These are phyloP conservation scores for Echinosophora koreensis DNA, from an alignment of 306 rosid species.

Conservation along the genomic window DNA sequence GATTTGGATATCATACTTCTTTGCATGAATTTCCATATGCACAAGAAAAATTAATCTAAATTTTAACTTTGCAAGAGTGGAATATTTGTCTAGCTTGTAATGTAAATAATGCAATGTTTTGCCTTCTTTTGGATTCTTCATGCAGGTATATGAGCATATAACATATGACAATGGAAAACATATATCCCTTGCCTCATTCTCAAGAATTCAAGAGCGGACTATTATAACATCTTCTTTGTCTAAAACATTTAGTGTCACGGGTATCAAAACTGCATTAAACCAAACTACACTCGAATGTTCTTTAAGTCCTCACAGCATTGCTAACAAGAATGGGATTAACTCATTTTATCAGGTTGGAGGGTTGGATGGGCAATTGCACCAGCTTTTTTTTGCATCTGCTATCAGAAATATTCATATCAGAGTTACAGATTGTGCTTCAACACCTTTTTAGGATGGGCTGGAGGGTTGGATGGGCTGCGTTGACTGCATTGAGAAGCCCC, in stretches of 20 bases:
- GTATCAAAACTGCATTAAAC: slow-evolving; percentile 52
- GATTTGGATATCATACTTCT: slow-evolving; percentile 16
- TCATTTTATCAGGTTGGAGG: slow-evolving; percentile 78
- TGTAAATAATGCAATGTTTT: background rate
- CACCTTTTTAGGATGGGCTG: slow-evolving; percentile 94
- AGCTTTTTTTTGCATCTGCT: slow-evolving; percentile 69
- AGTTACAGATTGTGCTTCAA: slow-evolving; percentile 83
- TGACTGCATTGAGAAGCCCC: slow-evolving; percentile 77
- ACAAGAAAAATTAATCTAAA: background rate
- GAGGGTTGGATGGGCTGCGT: no score
- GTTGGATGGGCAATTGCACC: slow-evolving; percentile 97
- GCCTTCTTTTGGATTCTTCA: slow-evolving; percentile 31
- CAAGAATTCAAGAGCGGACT: slow-evolving; percentile 84
- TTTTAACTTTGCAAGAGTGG: slow-evolving; percentile 11
- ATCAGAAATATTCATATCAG: slow-evolving; percentile 76
- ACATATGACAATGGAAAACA: slow-evolving; percentile 69
- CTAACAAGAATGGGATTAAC: slow-evolving; percentile 17
- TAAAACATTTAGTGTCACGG: slow-evolving; percentile 85
- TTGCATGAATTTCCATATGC: slow-evolving; percentile 12
- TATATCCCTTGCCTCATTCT: slow-evolving; percentile 75
- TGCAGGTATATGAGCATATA: slow-evolving; percentile 81
- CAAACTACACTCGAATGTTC: slow-evolving; percentile 3
- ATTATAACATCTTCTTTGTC: slow-evolving; percentile 86
- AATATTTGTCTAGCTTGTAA: slow-evolving; percentile 3
- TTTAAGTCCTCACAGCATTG: background rate